Evolutionary conservation across 495 filamentous ascomycete species (phyloP), one percentile per base, ranked within the genome.

Genomic region (Penicillium paradoxum): DNA sequence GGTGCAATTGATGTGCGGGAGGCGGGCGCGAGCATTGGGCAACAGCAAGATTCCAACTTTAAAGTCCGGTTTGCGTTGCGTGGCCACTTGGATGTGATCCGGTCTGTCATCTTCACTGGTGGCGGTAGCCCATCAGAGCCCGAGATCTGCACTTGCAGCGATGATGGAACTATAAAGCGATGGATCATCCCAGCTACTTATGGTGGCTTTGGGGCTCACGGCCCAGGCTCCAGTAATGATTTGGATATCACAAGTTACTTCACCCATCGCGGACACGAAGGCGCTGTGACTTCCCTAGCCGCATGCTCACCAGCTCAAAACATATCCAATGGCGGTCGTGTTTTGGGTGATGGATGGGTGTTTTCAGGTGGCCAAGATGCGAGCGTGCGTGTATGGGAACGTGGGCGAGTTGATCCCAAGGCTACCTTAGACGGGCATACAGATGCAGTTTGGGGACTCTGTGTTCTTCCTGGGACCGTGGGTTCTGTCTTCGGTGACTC

Each of bases 281-380:
- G 93, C 9, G 81, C 90, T n/a, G 90, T 98, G 9, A 88, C 91
- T 43, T 89, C 82, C 7, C 72, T 98, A 9, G 85, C 95, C 2
- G 87, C 93, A 3, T 96, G 87, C 75, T 89, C 91, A 1, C 82
- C 89, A 3, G 81, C 85, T 6, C 85, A 89, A 37, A 88, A 87
- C 58, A 93, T 95, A 67, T 88, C 87, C 8, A 95, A 89, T 25
- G 91, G 90, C 17, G 91, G 91, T 8, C 82, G 90, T 49, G 86
- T 84, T 1, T 77, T 85, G 49, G 90, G 90, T 17, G 91, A 96
- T 57, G 95, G 95, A 6, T 97, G 95, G 93, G 87, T 98, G 33
- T 97, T 98, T 69, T 97, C 91, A 15, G 93, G 95, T 37, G 93
- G 93, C 3, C 90, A 96, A 63, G 93, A 98, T 67, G 83, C 91